A percentile compares a stretch with the other conserved stretches of the same genome.
Conservation (phyloP, 345 rosid genomes). For the Dimocarpus longan region DNA sequence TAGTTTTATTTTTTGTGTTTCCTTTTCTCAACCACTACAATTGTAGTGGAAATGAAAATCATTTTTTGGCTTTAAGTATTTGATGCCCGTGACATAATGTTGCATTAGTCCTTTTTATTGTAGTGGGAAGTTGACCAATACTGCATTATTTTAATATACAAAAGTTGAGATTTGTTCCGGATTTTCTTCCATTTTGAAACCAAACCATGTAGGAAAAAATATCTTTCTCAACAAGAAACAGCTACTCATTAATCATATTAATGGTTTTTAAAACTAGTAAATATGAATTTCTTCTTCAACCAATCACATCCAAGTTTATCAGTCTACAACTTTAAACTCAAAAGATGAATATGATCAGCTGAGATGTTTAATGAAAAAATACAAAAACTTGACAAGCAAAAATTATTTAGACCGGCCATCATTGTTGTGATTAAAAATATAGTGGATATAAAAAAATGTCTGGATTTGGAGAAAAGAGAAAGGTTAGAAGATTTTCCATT, state of each 20-base stretch:
- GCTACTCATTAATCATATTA: neutral
- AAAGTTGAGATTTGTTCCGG: slow-evolving; percentile 7
- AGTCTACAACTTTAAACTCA: neutral
- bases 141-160: neutral
- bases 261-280: too few species aligned
- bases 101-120: neutral
- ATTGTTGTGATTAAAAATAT: neutral
- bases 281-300: neutral
- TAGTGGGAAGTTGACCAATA: slow-evolving; percentile 21
- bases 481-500: neutral
- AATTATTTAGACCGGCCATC: neutral
- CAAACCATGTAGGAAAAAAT: neutral
- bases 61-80: slow-evolving; percentile 16
- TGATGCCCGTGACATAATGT: slow-evolving; percentile 17
- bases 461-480: too few species aligned
- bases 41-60: slow-evolving; percentile 8
- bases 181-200: neutral
- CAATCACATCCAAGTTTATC: neutral
- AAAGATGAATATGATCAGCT: neutral
- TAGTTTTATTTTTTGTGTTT: neutral
- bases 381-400: neutral
- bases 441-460: too few species aligned
- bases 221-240: neutral
- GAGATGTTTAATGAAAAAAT: neutral
- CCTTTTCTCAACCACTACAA: slow-evolving; percentile 20